Evolutionary conservation across 2,329 filamentous ascomycete species (phyloP).

Genomic region (Hypoxylon sp.): DNA sequence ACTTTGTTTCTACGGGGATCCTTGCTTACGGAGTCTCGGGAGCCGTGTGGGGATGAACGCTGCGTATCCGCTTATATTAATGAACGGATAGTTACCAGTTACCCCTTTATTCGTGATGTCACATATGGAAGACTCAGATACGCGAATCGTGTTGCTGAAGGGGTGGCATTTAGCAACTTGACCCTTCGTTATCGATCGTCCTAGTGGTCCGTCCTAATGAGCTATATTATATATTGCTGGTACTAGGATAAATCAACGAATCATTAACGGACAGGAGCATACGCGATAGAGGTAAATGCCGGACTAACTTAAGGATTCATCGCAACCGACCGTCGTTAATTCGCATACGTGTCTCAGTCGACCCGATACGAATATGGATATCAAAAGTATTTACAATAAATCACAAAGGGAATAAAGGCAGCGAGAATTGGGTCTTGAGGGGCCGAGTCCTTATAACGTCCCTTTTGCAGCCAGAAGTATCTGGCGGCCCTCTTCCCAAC

Average conservation of each 20-base stretch:
- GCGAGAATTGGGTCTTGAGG: background rate
- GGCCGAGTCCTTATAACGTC: background rate
- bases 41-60: no score
- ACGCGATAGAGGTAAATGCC: background rate
- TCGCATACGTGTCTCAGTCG: slow-evolving; percentile 6
- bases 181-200: no score
- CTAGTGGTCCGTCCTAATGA: background rate
- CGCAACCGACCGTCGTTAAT: slow-evolving; percentile 6
- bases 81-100: no score
- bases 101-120: no score
- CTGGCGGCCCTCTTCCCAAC: slow-evolving; percentile 68
- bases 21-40: no score
- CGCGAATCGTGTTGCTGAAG: no score
- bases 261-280: background rate
- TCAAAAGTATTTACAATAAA: background rate
- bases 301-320: slow-evolving; percentile 1
- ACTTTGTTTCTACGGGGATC: background rate
- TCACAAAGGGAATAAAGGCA: slow-evolving; percentile 14
- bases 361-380: slow-evolving; percentile 15
- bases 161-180: no score
- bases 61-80: no score
- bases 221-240: background rate
- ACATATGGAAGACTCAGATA: no score
- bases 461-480: slow-evolving; percentile 55
- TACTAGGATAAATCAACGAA: slow-evolving; percentile 4